Conservation (phyloP, 2,329 filamentous ascomycete genomes). For the Aureobasidium musti region DNA sequence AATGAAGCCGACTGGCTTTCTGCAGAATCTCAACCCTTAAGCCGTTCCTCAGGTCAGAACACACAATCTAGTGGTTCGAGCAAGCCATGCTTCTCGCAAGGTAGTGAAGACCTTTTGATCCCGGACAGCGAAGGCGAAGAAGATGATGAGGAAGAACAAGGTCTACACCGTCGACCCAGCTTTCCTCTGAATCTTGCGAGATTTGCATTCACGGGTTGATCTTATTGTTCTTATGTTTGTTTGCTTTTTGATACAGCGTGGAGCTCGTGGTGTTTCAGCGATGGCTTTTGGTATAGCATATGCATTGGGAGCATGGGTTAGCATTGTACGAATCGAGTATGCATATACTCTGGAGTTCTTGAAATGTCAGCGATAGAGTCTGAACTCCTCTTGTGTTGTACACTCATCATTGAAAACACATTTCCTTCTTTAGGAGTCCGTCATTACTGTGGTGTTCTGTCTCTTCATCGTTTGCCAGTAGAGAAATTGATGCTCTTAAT, state of each 20-base stretch:
- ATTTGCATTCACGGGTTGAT: conserved; percentile 43
- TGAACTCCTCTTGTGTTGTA: neutral
- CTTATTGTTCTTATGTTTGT: neutral
- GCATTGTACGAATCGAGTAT: neutral
- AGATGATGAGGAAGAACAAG: conserved; percentile 35
- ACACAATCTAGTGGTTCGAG: conserved; percentile 22
- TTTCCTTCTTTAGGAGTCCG: neutral
- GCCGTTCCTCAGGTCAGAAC: conserved; percentile 32
- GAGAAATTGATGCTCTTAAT: neutral
- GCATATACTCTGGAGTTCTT: conserved; percentile 1
- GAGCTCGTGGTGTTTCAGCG: neutral
- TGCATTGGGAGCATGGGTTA: conserved; percentile 10
- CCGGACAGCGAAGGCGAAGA: conserved; percentile 49
- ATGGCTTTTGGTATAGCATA: neutral
- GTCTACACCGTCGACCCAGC: conserved; percentile 34
- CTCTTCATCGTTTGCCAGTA: neutral
- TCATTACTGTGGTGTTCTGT: neutral
- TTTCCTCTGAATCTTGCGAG: conserved; percentile 44
- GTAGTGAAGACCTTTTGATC: conserved; percentile 52
- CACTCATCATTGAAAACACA: neutral
- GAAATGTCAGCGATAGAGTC: neutral
- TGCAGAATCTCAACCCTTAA: conserved; percentile 34
- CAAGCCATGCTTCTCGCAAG: conserved; percentile 36
- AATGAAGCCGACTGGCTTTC: conserved; percentile 36
- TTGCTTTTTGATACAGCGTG: neutral